phyloP scores from a whole-genome alignment of 2,329 filamentous ascomycete species.

The Microdochium bolleyi region DNA sequence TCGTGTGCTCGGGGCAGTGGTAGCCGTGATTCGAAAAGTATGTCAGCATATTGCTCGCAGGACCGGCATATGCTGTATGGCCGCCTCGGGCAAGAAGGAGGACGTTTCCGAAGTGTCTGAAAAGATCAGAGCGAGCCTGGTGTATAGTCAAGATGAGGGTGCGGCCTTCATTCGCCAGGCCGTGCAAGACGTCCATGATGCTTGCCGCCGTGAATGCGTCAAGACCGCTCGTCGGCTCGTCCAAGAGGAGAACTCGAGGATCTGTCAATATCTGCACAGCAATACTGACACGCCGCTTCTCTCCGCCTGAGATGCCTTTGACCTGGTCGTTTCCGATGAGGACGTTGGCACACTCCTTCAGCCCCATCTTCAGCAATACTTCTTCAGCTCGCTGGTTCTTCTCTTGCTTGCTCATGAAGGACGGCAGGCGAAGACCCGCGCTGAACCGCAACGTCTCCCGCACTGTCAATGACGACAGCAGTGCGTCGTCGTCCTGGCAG shows the following conservation, averaged over 20 bases:
- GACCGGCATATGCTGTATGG: conserved; percentile 58
- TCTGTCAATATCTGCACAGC: conserved; percentile 72
- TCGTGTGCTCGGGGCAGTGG: conserved; percentile 60
- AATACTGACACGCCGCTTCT: conserved; percentile 71
- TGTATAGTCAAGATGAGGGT: conserved; percentile 73
- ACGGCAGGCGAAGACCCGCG: conserved; percentile 62
- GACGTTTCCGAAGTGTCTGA: conserved; percentile 63
- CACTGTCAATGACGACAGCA: conserved; percentile 67
- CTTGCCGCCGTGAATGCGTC: conserved; percentile 73
- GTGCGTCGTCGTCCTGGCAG: conserved; percentile 69
- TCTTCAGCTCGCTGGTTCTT: conserved; percentile 63
- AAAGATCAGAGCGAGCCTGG: conserved; percentile 67
- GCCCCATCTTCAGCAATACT: conserved; percentile 64
- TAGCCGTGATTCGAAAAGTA: conserved; percentile 56
- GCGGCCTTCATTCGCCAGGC: conserved; percentile 63
- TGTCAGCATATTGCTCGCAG: conserved; percentile 52
- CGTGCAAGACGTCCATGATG: conserved; percentile 65
- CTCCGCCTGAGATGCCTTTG: conserved; percentile 73
- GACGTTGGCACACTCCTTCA: conserved; percentile 73
- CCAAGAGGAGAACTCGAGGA: conserved; percentile 63
- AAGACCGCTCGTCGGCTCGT: conserved; percentile 69
- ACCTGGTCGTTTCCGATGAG: conserved; percentile 63
- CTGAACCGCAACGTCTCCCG: conserved; percentile 66
- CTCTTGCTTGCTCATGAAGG: conserved; percentile 60
- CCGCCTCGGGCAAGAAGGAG: conserved; percentile 65